Base-by-base conservation (phyloP, 306 rosid genomes). In the Cercis canadensis region DNA sequence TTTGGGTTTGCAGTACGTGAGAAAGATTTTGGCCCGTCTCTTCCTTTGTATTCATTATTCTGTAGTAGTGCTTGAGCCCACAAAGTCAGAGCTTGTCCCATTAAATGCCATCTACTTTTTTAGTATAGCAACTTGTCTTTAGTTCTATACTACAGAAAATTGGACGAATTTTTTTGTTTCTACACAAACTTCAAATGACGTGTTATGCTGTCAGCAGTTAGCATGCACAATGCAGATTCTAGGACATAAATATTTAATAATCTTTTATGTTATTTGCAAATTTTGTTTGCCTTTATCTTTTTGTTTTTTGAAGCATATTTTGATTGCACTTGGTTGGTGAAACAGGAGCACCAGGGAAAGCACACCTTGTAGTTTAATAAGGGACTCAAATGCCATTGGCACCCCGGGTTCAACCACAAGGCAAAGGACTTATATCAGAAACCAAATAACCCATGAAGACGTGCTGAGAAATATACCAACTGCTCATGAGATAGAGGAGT, bases 301-400 rank as follows among this genome's bases (percentile, higher is more conserved):
- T 24, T 55, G 8, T 64, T 65, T 66, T 45, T 75, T 11, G 73
- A 17, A 55, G 32, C 72, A 21, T 62, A 43, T n/a, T 57, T 54
- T 70, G 11, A 58, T 65, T 51, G 10, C 19, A 18, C 40, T 66
- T 8, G 65, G 21, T 9, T 57, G 57, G 14, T 50, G 60, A 50
- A 57, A 37, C 83, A 88, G 96, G 73, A 87, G 87, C 75, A 90
- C 93, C 8, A 79, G 92, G 59, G 97, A 85, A 83, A 90, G 89
- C 86, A 84, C 92, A 6, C 97, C 92, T n/a, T 83, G 83, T 69
- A 92, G 95, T 84, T 80, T 86, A 73, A 82, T 84, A 74, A 78
- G 94, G 80, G 88, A 84, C 61, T 72, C 85, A 9, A 73, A 76
- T 73, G 55, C 76, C 56, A 33, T 80, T n/a, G 73, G 82, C 57